These are phyloP conservation scores for Boechera stricta DNA, from an alignment of 345 rosid genomes.

Conservation along the genomic window DNA sequence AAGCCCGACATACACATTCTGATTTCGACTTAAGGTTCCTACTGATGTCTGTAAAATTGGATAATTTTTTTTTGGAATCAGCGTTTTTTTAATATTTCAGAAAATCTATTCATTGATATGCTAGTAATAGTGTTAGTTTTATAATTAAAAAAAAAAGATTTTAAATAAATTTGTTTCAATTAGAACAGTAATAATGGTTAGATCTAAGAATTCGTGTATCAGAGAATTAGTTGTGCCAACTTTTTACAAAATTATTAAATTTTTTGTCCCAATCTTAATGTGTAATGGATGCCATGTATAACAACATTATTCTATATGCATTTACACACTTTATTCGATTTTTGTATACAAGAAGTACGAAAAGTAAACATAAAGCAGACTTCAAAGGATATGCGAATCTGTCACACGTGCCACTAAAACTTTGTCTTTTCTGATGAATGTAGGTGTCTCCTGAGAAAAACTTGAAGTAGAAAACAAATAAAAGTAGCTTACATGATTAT, in stretches of 20 bases:
- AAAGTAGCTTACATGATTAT: slow-evolving; percentile 11
- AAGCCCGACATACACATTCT: slow-evolving; percentile 11
- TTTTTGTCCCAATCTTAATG: slow-evolving; percentile 1
- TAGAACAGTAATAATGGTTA: neutral
- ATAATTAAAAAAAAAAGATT: neutral
- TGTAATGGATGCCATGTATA: slow-evolving; percentile 34
- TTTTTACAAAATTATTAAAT: neutral
- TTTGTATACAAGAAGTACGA: neutral
- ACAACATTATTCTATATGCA: slow-evolving; percentile 30
- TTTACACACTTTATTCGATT: slow-evolving; percentile 17
- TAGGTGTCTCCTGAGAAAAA: neutral
- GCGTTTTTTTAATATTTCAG: neutral
- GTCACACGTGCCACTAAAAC: slow-evolving; percentile 5
- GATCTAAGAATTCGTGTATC: neutral
- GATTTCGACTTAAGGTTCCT: neutral
- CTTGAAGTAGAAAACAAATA: neutral
- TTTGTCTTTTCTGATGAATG: slow-evolving; percentile 10
- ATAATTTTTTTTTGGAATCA: neutral
- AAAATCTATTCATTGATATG: neutral
- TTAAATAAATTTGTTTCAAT: neutral
- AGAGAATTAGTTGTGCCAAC: neutral
- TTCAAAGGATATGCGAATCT: slow-evolving; percentile 38
- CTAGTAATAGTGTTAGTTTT: neutral
- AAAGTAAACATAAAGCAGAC: slow-evolving; percentile 34
- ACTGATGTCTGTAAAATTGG: neutral